phyloP scores from a whole-genome alignment of 2,329 filamentous ascomycete genomes.

The Diaporthe batatas region DNA sequence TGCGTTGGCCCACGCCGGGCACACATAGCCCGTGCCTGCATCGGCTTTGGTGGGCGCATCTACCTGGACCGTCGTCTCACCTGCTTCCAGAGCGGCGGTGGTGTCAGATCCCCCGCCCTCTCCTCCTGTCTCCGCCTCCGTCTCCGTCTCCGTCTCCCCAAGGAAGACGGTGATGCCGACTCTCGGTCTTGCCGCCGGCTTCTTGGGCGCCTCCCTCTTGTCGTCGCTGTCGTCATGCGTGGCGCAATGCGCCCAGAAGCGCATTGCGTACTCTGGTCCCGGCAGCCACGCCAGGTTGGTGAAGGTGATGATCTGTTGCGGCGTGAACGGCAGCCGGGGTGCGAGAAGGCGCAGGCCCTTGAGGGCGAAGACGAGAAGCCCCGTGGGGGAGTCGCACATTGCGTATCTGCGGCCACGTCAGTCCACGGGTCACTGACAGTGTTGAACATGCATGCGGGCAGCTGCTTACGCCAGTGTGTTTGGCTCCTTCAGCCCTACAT shows the following conservation, averaged over 20 bases:
- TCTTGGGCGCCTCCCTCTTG: conserved; percentile 44
- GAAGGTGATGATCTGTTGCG: conserved; percentile 70
- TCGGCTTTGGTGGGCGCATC: conserved; percentile 31
- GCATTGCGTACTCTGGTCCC: conserved; percentile 71
- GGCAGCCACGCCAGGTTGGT: conserved; percentile 76
- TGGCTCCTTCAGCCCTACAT: conserved; percentile 56
- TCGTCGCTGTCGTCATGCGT: conserved; percentile 51
- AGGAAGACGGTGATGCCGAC: conserved; percentile 64
- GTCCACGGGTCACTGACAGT: background rate
- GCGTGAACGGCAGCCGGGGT: conserved; percentile 57
- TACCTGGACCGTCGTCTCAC: conserved; percentile 46
- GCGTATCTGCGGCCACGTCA: conserved; percentile 58
- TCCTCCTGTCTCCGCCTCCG: conserved; percentile 40
- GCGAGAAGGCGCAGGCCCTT: conserved; percentile 59
- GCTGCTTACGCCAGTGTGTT: conserved; percentile 61
- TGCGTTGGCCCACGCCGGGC: conserved; percentile 62
- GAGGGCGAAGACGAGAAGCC: conserved; percentile 68
- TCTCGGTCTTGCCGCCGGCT: conserved; percentile 51
- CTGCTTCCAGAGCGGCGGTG: conserved; percentile 40
- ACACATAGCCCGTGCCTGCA: conserved; percentile 53
- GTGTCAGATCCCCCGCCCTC: conserved; percentile 42
- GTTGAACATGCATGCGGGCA: background rate
- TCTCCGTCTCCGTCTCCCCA: conserved; percentile 48
- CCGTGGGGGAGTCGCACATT: conserved; percentile 72
- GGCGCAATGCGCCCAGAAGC: conserved; percentile 66